Evolutionary conservation across 169 alveolate species (phyloP).

Genomic region (Plasmodium adleri): DNA sequence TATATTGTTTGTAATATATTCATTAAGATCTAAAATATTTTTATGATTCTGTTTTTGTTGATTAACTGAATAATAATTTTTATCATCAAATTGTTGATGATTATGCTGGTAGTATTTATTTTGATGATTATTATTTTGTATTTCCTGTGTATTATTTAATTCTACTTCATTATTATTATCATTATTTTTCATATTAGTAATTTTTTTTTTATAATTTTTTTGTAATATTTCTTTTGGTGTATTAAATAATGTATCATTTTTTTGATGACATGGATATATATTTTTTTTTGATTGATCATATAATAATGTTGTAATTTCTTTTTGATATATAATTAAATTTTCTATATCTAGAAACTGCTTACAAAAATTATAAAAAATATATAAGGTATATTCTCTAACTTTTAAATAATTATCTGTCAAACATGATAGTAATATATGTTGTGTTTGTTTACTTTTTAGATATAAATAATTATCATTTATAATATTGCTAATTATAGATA

Average conservation of each 20-base stretch:
- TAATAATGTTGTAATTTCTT: background rate
- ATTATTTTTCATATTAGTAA: background rate
- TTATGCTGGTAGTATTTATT: background rate
- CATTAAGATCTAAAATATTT: conserved; percentile 29
- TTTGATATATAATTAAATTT: background rate
- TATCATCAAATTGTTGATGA: background rate
- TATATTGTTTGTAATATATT: conserved; percentile 49
- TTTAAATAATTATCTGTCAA: conserved; percentile 62
- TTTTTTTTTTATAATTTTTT: too few relatives aligned
- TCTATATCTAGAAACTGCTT: conserved; percentile 45
- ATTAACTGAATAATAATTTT: background rate
- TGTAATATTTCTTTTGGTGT: background rate
- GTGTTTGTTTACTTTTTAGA: conserved; percentile 61
- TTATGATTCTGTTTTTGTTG: background rate
- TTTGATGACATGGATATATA: background rate
- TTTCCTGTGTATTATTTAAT: background rate
- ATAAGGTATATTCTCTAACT: conserved; percentile 61
- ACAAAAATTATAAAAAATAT: conserved; percentile 53
- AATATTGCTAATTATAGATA: conserved; percentile 60
- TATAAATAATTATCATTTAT: conserved; percentile 68
- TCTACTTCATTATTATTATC: conserved; percentile 3
- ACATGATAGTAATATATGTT: conserved; percentile 58
- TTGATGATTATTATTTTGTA: background rate
- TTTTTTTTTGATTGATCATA: background rate
- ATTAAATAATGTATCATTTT: background rate